Evolutionary conservation across 352 stramenopile genomes (phyloP).

Genomic region (Pythium vanterpoolii): DNA sequence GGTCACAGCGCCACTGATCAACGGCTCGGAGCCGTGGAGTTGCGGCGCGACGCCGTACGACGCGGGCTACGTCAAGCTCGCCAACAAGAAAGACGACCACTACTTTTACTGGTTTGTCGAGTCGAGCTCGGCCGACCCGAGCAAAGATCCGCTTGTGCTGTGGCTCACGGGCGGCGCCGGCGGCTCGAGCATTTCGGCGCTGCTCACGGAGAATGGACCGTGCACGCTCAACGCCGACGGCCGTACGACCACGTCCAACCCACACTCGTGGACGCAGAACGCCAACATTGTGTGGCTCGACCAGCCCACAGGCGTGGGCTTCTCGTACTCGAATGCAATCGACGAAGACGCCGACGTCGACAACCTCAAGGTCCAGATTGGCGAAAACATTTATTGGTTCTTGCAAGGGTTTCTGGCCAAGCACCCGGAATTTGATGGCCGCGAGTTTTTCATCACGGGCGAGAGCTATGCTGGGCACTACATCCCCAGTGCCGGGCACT

Average conservation of each 20-base stretch:
- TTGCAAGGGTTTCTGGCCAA: constrained; percentile 46
- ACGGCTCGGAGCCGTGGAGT: constrained; percentile 31
- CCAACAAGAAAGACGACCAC: constrained; percentile 38
- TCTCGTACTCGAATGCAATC: constrained; percentile 25
- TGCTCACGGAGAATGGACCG: constrained; percentile 52
- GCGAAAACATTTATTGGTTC: constrained; percentile 50
- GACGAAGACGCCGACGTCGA: constrained; percentile 31
- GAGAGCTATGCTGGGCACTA: constrained; percentile 66
- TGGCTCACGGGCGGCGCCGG: constrained; percentile 56
- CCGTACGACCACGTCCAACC: constrained; percentile 31
- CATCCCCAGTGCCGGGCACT: constrained; percentile 37
- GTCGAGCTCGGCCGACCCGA: constrained; percentile 26
- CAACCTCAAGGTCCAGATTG: constrained; percentile 37
- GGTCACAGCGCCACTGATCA: constrained; percentile 27
- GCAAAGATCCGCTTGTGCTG: constrained; percentile 41
- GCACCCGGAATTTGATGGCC: constrained; percentile 36
- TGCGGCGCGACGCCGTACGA: constrained; percentile 38
- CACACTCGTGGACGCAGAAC: constrained; percentile 39
- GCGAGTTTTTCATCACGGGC: constrained; percentile 49
- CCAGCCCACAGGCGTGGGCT: constrained; percentile 36
- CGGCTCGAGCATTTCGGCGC: constrained; percentile 26
- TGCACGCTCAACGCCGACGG: constrained; percentile 35
- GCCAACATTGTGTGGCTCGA: constrained; percentile 61
- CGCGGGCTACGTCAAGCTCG: constrained; percentile 42
- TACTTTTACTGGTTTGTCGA: constrained; percentile 76